A percentile compares a stretch with the other conserved stretches of the same genome.
These are phyloP conservation scores for Magnolia sinica DNA, from an alignment of 164 flowering plant species.

Conservation along the genomic window DNA sequence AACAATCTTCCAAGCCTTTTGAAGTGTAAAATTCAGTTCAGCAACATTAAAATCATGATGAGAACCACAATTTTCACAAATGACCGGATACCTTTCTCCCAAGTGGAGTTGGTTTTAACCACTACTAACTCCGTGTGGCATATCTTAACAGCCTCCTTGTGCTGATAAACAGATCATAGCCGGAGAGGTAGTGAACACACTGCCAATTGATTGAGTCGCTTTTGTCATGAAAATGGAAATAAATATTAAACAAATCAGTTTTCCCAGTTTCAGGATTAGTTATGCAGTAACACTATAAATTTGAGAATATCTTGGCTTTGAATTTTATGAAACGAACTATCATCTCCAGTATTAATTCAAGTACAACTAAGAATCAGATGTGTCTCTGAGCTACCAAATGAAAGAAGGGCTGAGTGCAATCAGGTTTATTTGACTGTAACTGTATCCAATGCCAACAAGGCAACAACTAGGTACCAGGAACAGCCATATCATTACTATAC, in stretches of 20 bases:
- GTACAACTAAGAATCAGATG: not conserved
- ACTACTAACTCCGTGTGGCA: not conserved
- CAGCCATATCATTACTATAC: not conserved
- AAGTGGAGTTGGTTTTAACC: not conserved
- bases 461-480: not conserved
- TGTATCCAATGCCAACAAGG: not conserved
- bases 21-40: not conserved
- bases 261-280: not conserved
- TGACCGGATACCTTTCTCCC: not conserved
- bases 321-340: not conserved
- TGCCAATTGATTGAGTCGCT: not conserved
- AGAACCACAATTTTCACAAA: not conserved
- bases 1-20: not conserved
- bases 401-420: not conserved
- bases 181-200: not conserved
- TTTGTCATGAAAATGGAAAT: not conserved
- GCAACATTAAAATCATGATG: not conserved
- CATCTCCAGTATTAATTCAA: not conserved
- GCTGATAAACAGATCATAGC: not conserved
- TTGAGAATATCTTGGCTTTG: not conserved
- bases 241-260: not conserved
- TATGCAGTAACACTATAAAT: too few species aligned
- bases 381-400: not conserved
- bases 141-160: not conserved
- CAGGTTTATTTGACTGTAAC: not conserved